These are phyloP conservation scores for Wickerhamomyces chambardii DNA, from an alignment of 805 yeast genomes.

Conservation along the genomic window DNA sequence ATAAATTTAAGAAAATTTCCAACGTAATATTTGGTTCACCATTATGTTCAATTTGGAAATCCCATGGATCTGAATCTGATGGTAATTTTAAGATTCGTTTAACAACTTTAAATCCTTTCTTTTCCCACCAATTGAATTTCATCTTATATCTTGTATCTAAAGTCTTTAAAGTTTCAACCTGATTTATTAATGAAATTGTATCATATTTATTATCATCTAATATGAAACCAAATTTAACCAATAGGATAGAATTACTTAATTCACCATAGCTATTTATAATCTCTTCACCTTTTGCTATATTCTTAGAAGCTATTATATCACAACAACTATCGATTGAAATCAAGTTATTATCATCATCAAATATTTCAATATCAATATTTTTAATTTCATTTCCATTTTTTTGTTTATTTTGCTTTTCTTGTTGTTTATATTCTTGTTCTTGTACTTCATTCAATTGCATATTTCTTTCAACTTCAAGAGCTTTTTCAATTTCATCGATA, in stretches of 20 bases:
- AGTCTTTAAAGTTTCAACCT: too few relatives aligned
- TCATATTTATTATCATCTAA: constrained; percentile 45
- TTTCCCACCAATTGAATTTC: too few relatives aligned
- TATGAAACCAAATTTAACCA: constrained; percentile 77
- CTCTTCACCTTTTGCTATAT: constrained; percentile 44
- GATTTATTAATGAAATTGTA: constrained; percentile 7
- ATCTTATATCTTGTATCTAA: too few relatives aligned
- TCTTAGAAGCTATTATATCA: constrained; percentile 47
- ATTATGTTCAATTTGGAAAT: too few relatives aligned
- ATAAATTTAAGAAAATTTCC: too few relatives aligned
- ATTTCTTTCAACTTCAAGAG: constrained; percentile 6
- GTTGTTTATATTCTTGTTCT: constrained; percentile 6
- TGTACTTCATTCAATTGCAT: constrained; percentile 3
- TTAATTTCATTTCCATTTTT: constrained; percentile 16
- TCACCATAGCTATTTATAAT: constrained; percentile 82
- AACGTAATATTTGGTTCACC: too few relatives aligned
- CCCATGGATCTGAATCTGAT: too few relatives aligned
- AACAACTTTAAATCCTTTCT: too few relatives aligned
- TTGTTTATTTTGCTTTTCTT: too few relatives aligned
- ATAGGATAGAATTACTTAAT: constrained; percentile 50
- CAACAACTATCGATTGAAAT: constrained; percentile 50
- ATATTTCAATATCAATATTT: constrained; percentile 14
- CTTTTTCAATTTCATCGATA: constrained; percentile 19
- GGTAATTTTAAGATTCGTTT: too few relatives aligned
- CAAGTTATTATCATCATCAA: constrained; percentile 19